Conservation (phyloP, 169 alveolate genomes). For the Babesia gibsoni region DNA sequence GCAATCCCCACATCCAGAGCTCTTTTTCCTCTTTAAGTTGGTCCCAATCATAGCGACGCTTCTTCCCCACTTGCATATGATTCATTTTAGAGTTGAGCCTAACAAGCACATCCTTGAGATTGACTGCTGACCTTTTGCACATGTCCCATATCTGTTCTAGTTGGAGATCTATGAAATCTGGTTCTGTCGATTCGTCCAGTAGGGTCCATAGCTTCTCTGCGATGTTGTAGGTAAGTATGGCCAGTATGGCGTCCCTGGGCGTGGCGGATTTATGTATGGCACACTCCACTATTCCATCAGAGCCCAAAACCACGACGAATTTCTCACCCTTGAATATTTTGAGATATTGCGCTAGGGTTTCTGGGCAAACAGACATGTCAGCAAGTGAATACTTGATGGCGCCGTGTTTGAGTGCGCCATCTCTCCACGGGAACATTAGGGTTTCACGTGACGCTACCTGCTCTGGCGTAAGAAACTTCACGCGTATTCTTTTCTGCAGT, state of each 20-base stretch:
- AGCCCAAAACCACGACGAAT: slow-evolving; percentile 49
- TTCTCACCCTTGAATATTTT: slow-evolving; percentile 43
- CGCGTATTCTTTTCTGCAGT: slow-evolving; percentile 29
- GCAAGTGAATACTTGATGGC: slow-evolving; percentile 43
- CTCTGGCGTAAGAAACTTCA: slow-evolving; percentile 48
- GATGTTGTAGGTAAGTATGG: slow-evolving; percentile 50
- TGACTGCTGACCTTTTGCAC: slow-evolving; percentile 48
- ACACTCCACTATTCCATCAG: slow-evolving; percentile 47
- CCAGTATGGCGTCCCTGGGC: slow-evolving; percentile 57
- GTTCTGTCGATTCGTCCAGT: slow-evolving; percentile 30
- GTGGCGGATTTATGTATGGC: slow-evolving; percentile 47
- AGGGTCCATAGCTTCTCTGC: slow-evolving; percentile 61
- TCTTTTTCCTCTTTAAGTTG: slow-evolving; percentile 21
- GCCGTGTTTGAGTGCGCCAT: slow-evolving; percentile 44
- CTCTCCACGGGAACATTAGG: slow-evolving; percentile 45
- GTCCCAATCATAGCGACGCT: background rate
- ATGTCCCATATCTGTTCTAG: slow-evolving; percentile 46
- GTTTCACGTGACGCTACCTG: slow-evolving; percentile 44
- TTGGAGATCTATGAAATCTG: slow-evolving; percentile 18
- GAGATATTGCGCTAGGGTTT: slow-evolving; percentile 35
- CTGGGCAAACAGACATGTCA: slow-evolving; percentile 41
- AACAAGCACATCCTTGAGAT: slow-evolving; percentile 34
- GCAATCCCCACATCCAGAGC: slow-evolving; percentile 37
- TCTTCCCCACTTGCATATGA: background rate
- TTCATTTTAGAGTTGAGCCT: slow-evolving; percentile 19